Evolutionary conservation across 2,329 filamentous ascomycete species (phyloP).

Genomic region (Byssochlamys sp.): DNA sequence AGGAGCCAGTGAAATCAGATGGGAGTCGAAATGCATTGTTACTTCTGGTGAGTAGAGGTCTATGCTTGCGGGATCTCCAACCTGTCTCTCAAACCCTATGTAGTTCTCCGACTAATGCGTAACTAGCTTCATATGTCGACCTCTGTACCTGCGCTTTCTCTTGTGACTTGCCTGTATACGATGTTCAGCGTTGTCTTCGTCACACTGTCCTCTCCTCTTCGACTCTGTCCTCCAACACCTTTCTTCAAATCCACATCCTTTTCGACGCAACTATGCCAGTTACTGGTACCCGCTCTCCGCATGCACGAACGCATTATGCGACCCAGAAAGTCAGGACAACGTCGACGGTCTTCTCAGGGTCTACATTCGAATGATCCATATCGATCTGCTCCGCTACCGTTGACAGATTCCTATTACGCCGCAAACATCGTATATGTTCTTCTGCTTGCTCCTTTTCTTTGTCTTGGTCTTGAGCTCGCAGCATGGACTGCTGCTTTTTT

Average conservation of each 20-base stretch:
- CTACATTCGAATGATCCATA: constrained; percentile 33
- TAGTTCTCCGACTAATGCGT: neutral
- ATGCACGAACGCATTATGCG: constrained; percentile 30
- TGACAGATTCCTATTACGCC: constrained; percentile 26
- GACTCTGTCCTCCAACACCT: constrained; percentile 40
- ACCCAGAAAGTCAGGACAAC: constrained; percentile 10
- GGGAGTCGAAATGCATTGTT: constrained; percentile 34
- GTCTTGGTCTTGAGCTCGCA: constrained; percentile 46
- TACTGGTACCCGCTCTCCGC: constrained; percentile 46
- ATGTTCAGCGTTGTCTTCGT: constrained; percentile 43
- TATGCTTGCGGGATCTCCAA: neutral
- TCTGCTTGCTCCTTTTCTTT: constrained; percentile 47
- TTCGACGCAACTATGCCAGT: constrained; percentile 40
- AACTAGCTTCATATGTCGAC: constrained; percentile 44
- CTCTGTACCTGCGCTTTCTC: constrained; percentile 46
- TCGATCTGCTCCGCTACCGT: constrained; percentile 17
- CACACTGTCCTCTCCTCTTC: constrained; percentile 44
- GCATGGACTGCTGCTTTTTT: constrained; percentile 53
- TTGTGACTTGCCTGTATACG: constrained; percentile 47
- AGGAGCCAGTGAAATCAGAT: constrained; percentile 14
- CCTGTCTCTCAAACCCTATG: neutral
- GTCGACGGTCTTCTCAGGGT: constrained; percentile 11
- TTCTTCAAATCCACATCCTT: constrained; percentile 39
- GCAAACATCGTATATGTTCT: constrained; percentile 42
- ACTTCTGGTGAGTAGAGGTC: constrained; percentile 28